A percentile compares a stretch with the other conserved stretches of the same genome.
phyloP scores from a whole-genome alignment of 2,329 filamentous ascomycete species.

The Chalaropsis ovoidea region DNA sequence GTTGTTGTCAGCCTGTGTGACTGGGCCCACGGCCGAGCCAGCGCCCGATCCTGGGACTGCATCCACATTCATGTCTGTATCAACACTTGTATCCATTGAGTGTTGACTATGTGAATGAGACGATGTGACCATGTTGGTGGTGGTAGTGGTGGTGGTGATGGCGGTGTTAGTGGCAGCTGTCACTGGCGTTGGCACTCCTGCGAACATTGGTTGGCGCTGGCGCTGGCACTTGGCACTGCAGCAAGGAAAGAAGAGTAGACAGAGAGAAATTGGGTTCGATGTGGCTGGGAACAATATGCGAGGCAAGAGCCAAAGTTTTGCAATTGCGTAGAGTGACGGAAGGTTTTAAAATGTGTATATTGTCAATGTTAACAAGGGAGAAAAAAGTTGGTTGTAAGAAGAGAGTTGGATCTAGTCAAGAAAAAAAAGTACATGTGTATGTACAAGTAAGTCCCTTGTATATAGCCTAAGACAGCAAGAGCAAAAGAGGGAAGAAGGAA shows the following conservation, averaged over 20 bases:
- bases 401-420: not conserved
- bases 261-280: not conserved
- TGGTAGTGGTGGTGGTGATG: not conserved
- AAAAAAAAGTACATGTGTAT: conserved; percentile 11
- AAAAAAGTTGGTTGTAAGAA: conserved; percentile 1
- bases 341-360: not conserved
- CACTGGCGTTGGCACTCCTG: not conserved
- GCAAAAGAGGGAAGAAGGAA: not conserved
- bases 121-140: not conserved
- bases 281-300: not conserved
- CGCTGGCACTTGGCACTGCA: not conserved
- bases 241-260: not conserved
- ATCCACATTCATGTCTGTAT: not conserved
- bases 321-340: not conserved
- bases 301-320: not conserved
- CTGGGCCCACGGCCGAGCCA: not conserved
- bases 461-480: not conserved
- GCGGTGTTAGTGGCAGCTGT: not conserved
- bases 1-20: not conserved
- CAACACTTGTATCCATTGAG: not conserved
- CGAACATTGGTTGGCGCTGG: not conserved
- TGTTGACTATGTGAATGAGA: not conserved
- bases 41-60: not conserved
- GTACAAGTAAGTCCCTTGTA: not conserved
- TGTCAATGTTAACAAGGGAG: not conserved